Percentiles rank a stretch among this genome's conserved stretches.
These are phyloP conservation scores for Hymenotorrendiella dingleyae DNA, from an alignment of 2,329 filamentous ascomycete species.

Conservation along the genomic window DNA sequence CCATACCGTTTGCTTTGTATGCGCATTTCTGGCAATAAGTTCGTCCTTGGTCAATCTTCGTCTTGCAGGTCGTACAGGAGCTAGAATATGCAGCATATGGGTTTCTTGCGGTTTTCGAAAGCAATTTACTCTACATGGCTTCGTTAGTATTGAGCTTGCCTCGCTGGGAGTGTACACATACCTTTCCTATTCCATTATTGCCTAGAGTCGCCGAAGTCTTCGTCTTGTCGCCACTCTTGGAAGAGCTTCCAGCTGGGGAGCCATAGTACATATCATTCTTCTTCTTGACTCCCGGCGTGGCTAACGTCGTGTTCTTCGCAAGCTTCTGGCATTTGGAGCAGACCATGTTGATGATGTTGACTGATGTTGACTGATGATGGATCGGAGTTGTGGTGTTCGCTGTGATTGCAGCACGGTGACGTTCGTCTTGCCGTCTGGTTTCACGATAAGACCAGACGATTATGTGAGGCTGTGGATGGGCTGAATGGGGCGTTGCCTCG, in stretches of 20 bases:
- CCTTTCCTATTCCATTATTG: constrained; percentile 54
- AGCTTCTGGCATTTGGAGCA: constrained; percentile 60
- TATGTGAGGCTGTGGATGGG: too few species aligned
- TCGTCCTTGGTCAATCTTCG: constrained; percentile 55
- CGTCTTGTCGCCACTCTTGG: constrained; percentile 36
- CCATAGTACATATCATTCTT: constrained; percentile 63
- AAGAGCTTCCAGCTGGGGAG: constrained; percentile 38
- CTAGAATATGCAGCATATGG: constrained; percentile 60
- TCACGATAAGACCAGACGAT: too few species aligned
- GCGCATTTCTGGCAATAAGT: constrained; percentile 58
- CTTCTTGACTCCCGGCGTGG: constrained; percentile 60
- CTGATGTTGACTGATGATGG: constrained; percentile 13
- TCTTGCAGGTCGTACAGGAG: constrained; percentile 55
- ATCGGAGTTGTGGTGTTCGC: background rate
- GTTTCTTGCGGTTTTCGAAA: constrained; percentile 60
- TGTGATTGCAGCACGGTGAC: too few species aligned
- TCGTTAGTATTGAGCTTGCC: background rate
- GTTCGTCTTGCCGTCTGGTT: too few species aligned
- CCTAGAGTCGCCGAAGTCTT: constrained; percentile 49
- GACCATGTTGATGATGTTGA: constrained; percentile 44
- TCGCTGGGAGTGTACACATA: constrained; percentile 25
- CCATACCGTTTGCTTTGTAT: constrained; percentile 54
- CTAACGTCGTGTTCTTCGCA: constrained; percentile 52
- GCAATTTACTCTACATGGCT: constrained; percentile 52
- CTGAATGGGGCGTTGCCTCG: too few species aligned